Conservation (phyloP, 352 stramenopile species). For the Globisporangium carolinianum region DNA sequence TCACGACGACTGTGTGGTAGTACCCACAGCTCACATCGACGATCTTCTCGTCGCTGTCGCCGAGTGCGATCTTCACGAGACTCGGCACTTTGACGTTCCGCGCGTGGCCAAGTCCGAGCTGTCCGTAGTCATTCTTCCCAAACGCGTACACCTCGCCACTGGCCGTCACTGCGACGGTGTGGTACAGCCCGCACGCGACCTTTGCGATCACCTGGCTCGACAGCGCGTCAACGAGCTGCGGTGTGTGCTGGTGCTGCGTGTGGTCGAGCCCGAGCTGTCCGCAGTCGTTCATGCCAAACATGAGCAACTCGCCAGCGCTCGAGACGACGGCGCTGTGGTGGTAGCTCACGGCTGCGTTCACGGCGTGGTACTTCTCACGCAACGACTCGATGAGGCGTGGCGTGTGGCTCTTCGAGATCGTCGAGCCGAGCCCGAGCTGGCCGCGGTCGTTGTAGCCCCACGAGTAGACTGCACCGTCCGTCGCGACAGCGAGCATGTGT, state of each 20-base stretch:
- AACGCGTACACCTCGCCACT: slow-evolving; percentile 78
- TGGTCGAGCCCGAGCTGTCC: slow-evolving; percentile 78
- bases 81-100: slow-evolving; percentile 71
- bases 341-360: slow-evolving; percentile 74
- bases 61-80: slow-evolving; percentile 53
- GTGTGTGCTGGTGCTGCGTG: slow-evolving; percentile 80
- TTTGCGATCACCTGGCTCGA: slow-evolving; percentile 64
- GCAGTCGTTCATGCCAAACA: slow-evolving; percentile 87
- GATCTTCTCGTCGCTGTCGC: slow-evolving; percentile 72
- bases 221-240: slow-evolving; percentile 67
- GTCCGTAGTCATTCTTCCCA: slow-evolving; percentile 85
- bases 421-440: slow-evolving; percentile 75
- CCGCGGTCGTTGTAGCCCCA: slow-evolving; percentile 87
- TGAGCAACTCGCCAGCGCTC: slow-evolving; percentile 68
- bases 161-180: slow-evolving; percentile 59
- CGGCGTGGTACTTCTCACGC: slow-evolving; percentile 77
- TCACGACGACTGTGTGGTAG: slow-evolving; percentile 78
- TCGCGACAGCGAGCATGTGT: slow-evolving; percentile 80
- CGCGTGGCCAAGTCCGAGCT: slow-evolving; percentile 75
- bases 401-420: slow-evolving; percentile 84
- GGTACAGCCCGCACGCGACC: slow-evolving; percentile 76
- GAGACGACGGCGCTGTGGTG: slow-evolving; percentile 82
- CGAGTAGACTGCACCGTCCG: slow-evolving; percentile 71
- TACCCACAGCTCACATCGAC: slow-evolving; percentile 76
- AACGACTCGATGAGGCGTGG: slow-evolving; percentile 75